Percentiles rank a stretch among this genome's conserved stretches.
Conservation (phyloP, 2,329 filamentous ascomycete genomes). For the Aspergillus pseudonomiae region DNA sequence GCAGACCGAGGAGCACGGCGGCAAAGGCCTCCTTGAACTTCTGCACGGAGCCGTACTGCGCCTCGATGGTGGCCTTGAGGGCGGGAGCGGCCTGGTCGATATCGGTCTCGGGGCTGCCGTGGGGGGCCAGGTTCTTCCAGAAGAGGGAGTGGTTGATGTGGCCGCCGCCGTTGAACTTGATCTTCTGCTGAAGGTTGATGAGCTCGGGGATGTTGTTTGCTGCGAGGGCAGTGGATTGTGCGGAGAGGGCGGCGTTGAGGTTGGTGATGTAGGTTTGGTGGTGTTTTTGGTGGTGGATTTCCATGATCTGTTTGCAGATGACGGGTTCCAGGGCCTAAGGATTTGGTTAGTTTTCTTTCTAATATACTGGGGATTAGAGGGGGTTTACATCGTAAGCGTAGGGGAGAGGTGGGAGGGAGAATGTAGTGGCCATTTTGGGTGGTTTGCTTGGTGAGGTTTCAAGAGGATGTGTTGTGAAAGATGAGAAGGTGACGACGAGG, state of each 20-base stretch:
- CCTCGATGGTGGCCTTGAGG: conserved; percentile 63
- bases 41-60: conserved; percentile 70
- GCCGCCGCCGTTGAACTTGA: conserved; percentile 88
- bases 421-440: conserved; percentile 40
- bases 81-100: conserved; percentile 57
- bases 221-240: conserved; percentile 60
- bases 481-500: background rate
- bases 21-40: conserved; percentile 69
- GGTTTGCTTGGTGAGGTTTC: background rate
- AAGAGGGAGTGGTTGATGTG: conserved; percentile 94
- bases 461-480: background rate
- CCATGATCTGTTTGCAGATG: conserved; percentile 89
- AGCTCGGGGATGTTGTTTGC: conserved; percentile 65
- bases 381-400: conserved; percentile 69
- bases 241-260: conserved; percentile 76
- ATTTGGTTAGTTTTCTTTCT: conserved; percentile 49
- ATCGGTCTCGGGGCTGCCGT: conserved; percentile 60
- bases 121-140: conserved; percentile 79
- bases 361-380: background rate
- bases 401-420: conserved; percentile 66
- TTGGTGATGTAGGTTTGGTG: conserved; percentile 91
- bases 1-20: conserved; percentile 67
- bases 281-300: conserved; percentile 90
- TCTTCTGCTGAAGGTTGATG: conserved; percentile 67
- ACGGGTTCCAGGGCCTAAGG: conserved; percentile 77